phyloP scores from a whole-genome alignment of 345 rosid species.

The Salix koriyanagi region DNA sequence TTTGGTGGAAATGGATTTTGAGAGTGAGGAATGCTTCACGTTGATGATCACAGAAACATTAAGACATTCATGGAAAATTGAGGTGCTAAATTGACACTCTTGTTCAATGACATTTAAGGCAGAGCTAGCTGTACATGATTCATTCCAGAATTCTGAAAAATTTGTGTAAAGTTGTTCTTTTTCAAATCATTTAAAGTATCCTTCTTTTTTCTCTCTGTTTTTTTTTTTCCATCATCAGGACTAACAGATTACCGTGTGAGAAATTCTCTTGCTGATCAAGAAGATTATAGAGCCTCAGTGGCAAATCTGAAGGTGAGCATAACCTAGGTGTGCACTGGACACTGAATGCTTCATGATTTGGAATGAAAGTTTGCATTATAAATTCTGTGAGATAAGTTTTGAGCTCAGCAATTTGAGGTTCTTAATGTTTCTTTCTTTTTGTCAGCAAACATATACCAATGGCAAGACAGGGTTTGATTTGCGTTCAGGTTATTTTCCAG shows the following conservation, averaged over 20 bases:
- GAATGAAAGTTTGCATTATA: constrained; percentile 5
- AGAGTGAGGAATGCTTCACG: not conserved
- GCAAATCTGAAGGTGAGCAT: constrained; percentile 54
- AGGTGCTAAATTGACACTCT: not conserved
- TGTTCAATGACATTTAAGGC: not conserved
- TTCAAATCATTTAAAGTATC: not conserved
- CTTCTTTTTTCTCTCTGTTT: too few relatives aligned
- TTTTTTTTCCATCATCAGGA: constrained; percentile 40
- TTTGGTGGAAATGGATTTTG: not conserved
- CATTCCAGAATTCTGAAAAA: not conserved
- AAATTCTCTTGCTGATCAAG: constrained; percentile 43
- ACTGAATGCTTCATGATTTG: not conserved
- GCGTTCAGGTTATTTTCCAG: constrained; percentile 54
- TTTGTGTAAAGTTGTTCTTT: not conserved
- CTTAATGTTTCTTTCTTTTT: constrained; percentile 13
- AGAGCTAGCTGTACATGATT: not conserved
- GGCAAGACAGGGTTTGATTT: constrained; percentile 52
- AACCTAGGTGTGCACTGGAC: constrained; percentile 3
- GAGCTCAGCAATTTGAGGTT: constrained; percentile 3
- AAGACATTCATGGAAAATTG: not conserved
- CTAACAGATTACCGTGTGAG: constrained; percentile 35
- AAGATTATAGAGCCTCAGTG: constrained; percentile 34
- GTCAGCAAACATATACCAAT: constrained; percentile 55
- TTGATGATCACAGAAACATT: not conserved
- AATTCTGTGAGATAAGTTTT: constrained; percentile 9